Evolutionary conservation across 164 flowering plant genomes (phyloP), one percentile per base, ranked within the genome.

Genomic region (Annona cherimola): DNA sequence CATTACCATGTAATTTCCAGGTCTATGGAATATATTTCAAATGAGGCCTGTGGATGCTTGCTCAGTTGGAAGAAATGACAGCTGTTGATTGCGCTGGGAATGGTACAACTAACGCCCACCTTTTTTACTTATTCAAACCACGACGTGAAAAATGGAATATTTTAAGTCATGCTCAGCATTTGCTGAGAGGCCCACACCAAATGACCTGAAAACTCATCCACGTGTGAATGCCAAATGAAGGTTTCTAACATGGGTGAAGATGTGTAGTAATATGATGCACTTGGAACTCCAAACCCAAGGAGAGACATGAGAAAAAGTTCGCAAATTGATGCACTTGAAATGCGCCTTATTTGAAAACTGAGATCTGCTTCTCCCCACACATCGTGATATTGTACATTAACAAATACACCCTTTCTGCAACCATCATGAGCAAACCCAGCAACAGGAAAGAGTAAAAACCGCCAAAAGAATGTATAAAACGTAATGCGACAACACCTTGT

Each of bases 301-400:
- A 26, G 1, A 26, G 35, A 11, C 57, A 64, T 4, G 19, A 64
- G 12, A 40, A 18, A 64, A 62, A 7, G 45, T 41, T 44, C 45
- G 14, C 41, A 64, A 40, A 43, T 50, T 9, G 9, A 64, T 26
- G 35, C 35, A 26, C 35, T 41, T 64, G 4, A 64, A 64, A 64
- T 61, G 63, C 42, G 14, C 41, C n/a, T 64, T 64, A 64, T 64
- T 64, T 42, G 44, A 40, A 41, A 64, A 64, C n/a, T 35, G 35
- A n/a, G 35, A 61, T 4, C 12, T 8, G 35, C 35, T n/a, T 20
- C 42, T 35, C 41, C 42, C 67, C 67, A 35, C 67, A 42, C 67
- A 26, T 26, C 35, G 2, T 64, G 45, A 42, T 64, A 41, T 35
- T 64, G 67, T 64, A 64, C 67, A 64, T 20, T 18, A 61, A 64